Evolutionary conservation across 208 protist species (phyloP), one percentile per base, ranked within the genome.

Genomic region (Wallacemonas sp.): DNA sequence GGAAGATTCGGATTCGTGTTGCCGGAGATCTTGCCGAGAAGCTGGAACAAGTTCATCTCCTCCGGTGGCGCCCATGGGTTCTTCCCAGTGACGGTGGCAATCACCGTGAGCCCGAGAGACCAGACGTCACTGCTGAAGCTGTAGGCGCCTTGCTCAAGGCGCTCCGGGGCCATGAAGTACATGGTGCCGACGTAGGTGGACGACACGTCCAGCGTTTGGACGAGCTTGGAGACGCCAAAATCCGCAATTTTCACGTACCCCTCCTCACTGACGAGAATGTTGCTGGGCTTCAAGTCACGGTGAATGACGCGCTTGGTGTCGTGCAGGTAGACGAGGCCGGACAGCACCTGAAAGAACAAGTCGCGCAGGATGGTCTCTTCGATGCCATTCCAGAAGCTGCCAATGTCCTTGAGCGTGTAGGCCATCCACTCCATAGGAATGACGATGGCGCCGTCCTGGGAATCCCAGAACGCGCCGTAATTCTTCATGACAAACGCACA

Each of bases 221-320:
- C 89, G 36, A 91, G 71, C 65, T 95, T 97, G 25, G 84, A 95
- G 1, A 98, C 93, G 10, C 95, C 95, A 86, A 98, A 98, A 59
- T 98, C 95, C 25, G 89, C 86, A 67, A 98, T 97, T 48, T 96
- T 97, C 32, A 95, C 87, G 48, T 89, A 83, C 38, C 92, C 86
- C 31, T 86, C 77, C 28, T 87, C 79, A 61, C 98, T 98, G 59
- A 99, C 87, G 12, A 99, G 88, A 23, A 99, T 67, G 81, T 99
- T 99, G 68, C 85, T 94, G 33, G 98, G 98, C 74, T 99, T 99
- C 44, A 99, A 61, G 65, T 99, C 97, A 22, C 98, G 76, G 74
- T 99, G 98, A 46, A 99, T 90, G 22, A 93, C 87, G 5, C 87
- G 87, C 71, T 96, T 93, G 31, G 76, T 80, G 57, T 91, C 82